Percentiles rank a stretch among this genome's conserved stretches.
These are phyloP conservation scores for Penicillium paxilli DNA, from an alignment of 495 filamentous ascomycete genomes.

Conservation along the genomic window DNA sequence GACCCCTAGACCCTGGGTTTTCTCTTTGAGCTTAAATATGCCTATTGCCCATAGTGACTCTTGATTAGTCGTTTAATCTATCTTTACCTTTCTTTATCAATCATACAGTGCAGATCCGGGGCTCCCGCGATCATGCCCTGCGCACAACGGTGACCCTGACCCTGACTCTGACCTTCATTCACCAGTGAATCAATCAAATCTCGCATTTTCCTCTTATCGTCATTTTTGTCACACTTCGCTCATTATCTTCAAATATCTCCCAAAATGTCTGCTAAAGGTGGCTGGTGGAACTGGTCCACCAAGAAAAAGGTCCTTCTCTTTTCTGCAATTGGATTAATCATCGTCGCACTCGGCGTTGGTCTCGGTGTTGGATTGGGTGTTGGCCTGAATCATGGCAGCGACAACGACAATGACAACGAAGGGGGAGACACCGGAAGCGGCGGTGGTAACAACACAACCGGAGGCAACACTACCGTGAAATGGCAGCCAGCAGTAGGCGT, in stretches of 20 bases:
- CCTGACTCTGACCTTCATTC: neutral
- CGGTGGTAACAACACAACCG: constrained; percentile 19
- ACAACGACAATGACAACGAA: constrained; percentile 6
- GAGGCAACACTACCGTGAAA: constrained; percentile 30
- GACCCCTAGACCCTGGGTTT: constrained; percentile 6
- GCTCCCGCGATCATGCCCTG: neutral
- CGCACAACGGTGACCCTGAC: neutral
- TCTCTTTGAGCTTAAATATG: constrained; percentile 15
- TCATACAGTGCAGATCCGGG: neutral
- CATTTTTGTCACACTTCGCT: neutral
- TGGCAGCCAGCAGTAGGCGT: constrained; percentile 51
- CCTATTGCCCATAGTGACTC: constrained; percentile 4
- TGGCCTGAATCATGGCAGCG: constrained; percentile 24
- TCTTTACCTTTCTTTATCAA: constrained; percentile 4
- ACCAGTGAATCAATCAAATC: neutral
- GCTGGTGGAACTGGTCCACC: constrained; percentile 35
- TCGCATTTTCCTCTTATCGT: neutral
- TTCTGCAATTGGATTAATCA: constrained; percentile 25
- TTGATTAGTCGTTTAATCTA: constrained; percentile 9
- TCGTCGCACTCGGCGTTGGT: constrained; percentile 52
- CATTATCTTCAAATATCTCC: neutral
- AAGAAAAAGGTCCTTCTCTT: constrained; percentile 41
- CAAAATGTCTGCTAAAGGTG: constrained; percentile 12
- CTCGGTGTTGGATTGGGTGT: constrained; percentile 56
- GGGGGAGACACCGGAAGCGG: constrained; percentile 20